Base-by-base conservation (phyloP, 2,329 filamentous ascomycete species). In the Fusarium nelsonii region DNA sequence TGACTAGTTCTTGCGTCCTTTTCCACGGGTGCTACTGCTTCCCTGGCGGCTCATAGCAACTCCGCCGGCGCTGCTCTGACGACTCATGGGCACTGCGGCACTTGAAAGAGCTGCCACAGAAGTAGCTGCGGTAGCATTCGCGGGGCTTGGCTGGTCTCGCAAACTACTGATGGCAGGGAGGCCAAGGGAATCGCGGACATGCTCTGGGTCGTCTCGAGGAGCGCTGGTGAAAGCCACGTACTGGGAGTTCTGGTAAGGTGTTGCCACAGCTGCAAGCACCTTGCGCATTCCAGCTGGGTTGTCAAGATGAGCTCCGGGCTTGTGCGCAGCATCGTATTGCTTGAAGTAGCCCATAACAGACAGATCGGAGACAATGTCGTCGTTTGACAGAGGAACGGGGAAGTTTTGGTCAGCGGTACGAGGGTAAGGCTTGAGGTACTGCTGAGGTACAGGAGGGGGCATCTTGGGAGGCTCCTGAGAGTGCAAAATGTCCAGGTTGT, bases 391-490 rank as follows among this genome's bases (percentile, higher is more conserved):
- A 16, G 82, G 78, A 1, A 82, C 81, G 2, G 87, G 86, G 33
- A 85, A 86, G 75, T 88, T 88, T 64, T 85, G 84, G 62, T 89
- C 87, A 14, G 82, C 80, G 46, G 83, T 82, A 60, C 84, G 81
- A 44, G 84, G 81, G 63, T 87, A 86, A 15, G 85, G 83, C 79
- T 88, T 88, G 63, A 87, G 84, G 67, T 89, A 89, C 54, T 86
- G 86, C 54, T 84, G 83, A 40, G 86, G 85, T 40, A 87, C 84
- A 10, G 84, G 81, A 1, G 86, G 84, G 11, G 87, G 87, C 75
- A 89, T 83, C 78, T 86, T 88, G 51, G 87, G 82, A 10, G 79
- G 85, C 73, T 88, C 87, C 33, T 84, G 82, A 5, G 81, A 81
- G 44, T 85, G 81, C 68, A 88, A 81, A 62, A 87, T 82, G 66